Base-by-base conservation (phyloP, 2,329 filamentous ascomycete genomes). In the Sclerotinia trifoliorum region DNA sequence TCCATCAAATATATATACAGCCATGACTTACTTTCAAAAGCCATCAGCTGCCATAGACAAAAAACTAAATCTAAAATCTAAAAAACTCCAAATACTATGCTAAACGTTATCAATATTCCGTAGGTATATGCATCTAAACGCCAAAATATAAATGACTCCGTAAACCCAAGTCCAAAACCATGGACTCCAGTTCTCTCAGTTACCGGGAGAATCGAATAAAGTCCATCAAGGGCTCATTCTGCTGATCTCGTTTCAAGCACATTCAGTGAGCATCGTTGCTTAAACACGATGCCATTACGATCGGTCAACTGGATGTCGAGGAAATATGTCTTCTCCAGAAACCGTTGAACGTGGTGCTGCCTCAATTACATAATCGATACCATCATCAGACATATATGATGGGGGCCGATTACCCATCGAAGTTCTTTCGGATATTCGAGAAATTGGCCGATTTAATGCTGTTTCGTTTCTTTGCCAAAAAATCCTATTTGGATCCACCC, bases 401-500 rank as follows among this genome's bases (percentile, higher is more conserved):
- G 92, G 92, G 5, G 92, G 92, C 1, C 91, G 83, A 69, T 79
- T 79, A n/a, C 75, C 75, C 24, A 75, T 75, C 21, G 70, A 54
- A n/a, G 77, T 69, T 60, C 74, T 67, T 51, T 68, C 68, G 42
- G 71, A 70, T 42, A 54, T 44, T 55, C 66, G 57, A 13, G 69
- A 70, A 35, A 72, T 51, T 58, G 71, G 35, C 54, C 71, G 65
- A 58, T 74, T 66, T 13, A 70, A 52, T 57, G 72, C 68, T 46
- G 73, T 66, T 46, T 77, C 77, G 4, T 83, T 81, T 49, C 90
- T 86, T 78, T 90, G 88, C 92, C 92, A 96, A 77, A 91, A 93
- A 35, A 96, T 83, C 19, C 92, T 83, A 75, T 94, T 87, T 1
- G 93, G 93, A 74, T 96, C 90, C 44, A 93, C 90, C 60, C 91